A percentile compares a stretch with the other conserved stretches of the same genome.
These are phyloP conservation scores for Morella rubra DNA, from an alignment of 306 rosid species.

Conservation along the genomic window DNA sequence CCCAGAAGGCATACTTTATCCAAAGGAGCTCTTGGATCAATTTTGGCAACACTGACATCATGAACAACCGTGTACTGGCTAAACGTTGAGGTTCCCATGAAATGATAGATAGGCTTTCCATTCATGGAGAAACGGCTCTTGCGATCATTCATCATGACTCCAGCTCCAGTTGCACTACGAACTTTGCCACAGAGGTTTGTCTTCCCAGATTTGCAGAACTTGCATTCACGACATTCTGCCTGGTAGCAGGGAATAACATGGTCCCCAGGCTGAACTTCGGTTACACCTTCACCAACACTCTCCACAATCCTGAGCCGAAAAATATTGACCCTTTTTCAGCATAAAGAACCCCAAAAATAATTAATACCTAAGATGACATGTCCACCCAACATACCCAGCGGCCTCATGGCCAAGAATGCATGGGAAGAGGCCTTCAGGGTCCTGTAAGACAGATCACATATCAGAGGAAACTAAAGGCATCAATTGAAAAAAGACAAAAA, in stretches of 20 bases:
- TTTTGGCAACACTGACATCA: conserved; percentile 94
- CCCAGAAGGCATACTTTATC: conserved; percentile 97
- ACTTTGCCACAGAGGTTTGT: conserved; percentile 94
- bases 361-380: neutral
- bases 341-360: neutral
- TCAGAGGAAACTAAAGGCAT: conserved; percentile 1
- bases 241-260: conserved; percentile 96
- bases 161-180: conserved; percentile 85
- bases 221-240: conserved; percentile 94
- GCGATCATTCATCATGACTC: conserved; percentile 85
- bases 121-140: conserved; percentile 79
- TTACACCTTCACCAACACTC: conserved; percentile 94
- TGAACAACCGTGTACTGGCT: conserved; percentile 96
- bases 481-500: neutral
- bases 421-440: conserved; percentile 96
- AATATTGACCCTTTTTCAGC: neutral
- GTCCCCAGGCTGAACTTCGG: conserved; percentile 78
- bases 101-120: conserved; percentile 83
- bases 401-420: conserved; percentile 95
- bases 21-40: conserved; percentile 74
- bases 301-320: conserved; percentile 70
- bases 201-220: conserved; percentile 96
- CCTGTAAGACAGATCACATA: conserved; percentile 46
- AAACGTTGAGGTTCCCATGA: conserved; percentile 97
- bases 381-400: conserved; percentile 51